Conservation (phyloP, 1,284 basidiomycete species). For the Sphaerobolus stellatus region DNA sequence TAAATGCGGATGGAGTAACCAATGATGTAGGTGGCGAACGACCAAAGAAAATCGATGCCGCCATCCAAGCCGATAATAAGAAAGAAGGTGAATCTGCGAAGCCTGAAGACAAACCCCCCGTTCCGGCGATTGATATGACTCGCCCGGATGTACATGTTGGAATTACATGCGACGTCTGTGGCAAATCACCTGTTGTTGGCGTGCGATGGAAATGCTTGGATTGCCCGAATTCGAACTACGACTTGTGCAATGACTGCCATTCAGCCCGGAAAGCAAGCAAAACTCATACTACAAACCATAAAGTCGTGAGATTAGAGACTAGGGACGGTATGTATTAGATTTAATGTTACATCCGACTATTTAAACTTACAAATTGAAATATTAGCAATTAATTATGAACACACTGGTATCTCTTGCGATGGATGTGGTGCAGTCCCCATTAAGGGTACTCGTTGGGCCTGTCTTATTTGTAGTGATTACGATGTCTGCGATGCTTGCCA, state of each 20-base stretch:
- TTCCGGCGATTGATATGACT: no score
- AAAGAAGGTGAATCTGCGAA: no score
- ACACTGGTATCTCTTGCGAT: background rate
- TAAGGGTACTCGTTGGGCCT: background rate
- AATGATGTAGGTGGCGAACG: no score
- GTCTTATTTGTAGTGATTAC: background rate
- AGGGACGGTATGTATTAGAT: background rate
- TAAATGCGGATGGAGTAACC: no score
- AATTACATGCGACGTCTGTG: background rate
- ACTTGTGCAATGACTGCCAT: background rate
- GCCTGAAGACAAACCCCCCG: no score
- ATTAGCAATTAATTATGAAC: background rate
- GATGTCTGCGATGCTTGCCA: background rate
- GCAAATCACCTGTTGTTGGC: background rate
- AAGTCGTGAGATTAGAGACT: background rate
- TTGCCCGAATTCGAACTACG: background rate
- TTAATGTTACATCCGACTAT: background rate
- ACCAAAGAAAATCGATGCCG: background rate
- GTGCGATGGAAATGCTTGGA: background rate
- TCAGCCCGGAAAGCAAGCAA: background rate
- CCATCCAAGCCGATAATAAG: no score
- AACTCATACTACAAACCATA: background rate
- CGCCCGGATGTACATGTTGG: background rate
- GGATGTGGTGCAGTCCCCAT: background rate
- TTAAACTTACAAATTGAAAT: background rate